Base-by-base conservation (phyloP, 805 yeast genomes). In the Starmerella apicola region DNA sequence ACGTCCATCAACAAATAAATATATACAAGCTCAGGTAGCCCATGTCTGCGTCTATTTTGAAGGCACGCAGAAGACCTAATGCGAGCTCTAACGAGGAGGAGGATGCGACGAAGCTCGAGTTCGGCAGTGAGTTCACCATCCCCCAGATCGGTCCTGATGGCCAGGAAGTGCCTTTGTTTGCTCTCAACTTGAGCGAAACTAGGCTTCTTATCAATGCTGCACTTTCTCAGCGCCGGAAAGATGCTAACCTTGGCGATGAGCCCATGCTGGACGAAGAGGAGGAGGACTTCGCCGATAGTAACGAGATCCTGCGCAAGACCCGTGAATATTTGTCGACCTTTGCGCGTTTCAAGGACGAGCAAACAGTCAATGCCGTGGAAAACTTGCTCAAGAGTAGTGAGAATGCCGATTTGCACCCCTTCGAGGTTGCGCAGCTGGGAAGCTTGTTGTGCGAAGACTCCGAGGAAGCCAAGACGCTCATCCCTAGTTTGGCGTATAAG, bases 381-480 rank as follows among this genome's bases (percentile, higher is more conserved):
- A 82, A 81, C 51, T 64, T 91, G 47, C 67, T 91, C 55, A 77
- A 74, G 46, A 65, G 78, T 21, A 74, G 79, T 36, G 94, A 82
- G 49, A 79, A 78, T 53, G 64, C 72, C 31, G 78, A 75, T 21
- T 62, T 91, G 52, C 98, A 91, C 65, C 97, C 98, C 1, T 91
- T 91, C 59, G 98, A 91, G 63, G 67, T 83, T 39, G 94, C 97
- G 1, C 97, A 91, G 61, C 65, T 80, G 45, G 76, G 93, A 0
- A 82, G 94, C 3, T 68, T 88, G 46, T 81, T 91, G 23, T 86
- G 96, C 62, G 98, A 88, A 56, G 96, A 88, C 47, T 85, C 94
- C 5, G 98, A 82, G 56, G 98, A 91, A 65, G 97, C 97, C 27
- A 83, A 83, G 62, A 82, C 95, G 15, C 68, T 91, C 54, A 78